Evolutionary conservation across 2,329 filamentous ascomycete genomes (phyloP), one percentile per base, ranked within the genome.

Genomic region (Fonsecaea erecta): DNA sequence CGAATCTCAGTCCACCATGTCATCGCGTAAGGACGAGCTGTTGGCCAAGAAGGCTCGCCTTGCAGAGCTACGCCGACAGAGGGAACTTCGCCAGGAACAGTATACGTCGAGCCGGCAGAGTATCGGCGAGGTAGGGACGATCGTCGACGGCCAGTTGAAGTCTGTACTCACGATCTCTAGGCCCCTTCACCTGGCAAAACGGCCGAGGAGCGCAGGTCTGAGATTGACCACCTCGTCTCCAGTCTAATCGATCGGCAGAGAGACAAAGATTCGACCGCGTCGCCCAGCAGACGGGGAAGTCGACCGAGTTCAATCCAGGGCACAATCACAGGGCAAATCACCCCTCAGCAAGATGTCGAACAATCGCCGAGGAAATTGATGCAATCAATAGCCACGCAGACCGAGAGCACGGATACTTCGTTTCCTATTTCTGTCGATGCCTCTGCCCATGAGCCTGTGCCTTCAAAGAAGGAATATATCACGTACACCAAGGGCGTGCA

Each of bases 401-500:
- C 87, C 2, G 85, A 97, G 21, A 90, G 88, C 7, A 90, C 93
- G 0, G 87, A 87, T 11, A 84, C 90, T 7, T 83, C 92, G 60
- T 87, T 88, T 18, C 93, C 91, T 35, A 86, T 95, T 66, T 93
- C 90, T 78, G 93, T 97, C 77, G 90, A 88, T 69, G 87, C 90
- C 1, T 90, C 91, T 0, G 89, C 62, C 12, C 56, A 58, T 26
- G 66, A 68, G 51, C 63, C 62, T 16, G 54, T 59, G 2, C 58
- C 83, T 68, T 75, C 78, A 59, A 83, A 81, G 72, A 80, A 81
- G 70, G 95, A 99, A 77, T 84, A 96, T 65, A 93, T 96, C 74
- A 96, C 93, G 60, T 99, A 99, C 83, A 98, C 91, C 83, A 98
- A 97, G 81, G 93, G 89, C 62, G 93, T 98, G 24, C 96, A 99